phyloP scores from a whole-genome alignment of 2,329 filamentous ascomycete genomes.

The Colletotrichum magnum region DNA sequence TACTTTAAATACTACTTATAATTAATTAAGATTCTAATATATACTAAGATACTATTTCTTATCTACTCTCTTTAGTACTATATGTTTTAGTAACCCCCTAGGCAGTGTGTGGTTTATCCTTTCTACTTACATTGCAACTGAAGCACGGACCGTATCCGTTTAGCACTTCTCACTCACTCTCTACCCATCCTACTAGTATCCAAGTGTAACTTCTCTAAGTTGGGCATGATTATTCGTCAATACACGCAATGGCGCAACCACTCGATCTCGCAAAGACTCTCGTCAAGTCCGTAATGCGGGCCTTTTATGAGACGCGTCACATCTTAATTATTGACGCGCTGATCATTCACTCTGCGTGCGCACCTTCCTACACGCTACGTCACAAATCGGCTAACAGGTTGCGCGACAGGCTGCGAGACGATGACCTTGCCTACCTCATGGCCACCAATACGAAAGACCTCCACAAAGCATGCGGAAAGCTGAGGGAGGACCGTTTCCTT shows the following conservation, averaged over 20 bases:
- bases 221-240: no score
- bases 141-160: no score
- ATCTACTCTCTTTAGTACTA: no score
- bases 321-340: conserved; percentile 89
- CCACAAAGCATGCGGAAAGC: conserved; percentile 87
- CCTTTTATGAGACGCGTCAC: conserved; percentile 89
- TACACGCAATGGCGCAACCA: conserved; percentile 16
- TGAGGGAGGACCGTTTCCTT: conserved; percentile 89
- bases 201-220: no score
- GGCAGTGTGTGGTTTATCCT: no score
- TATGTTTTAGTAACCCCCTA: no score
- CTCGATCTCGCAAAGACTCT: conserved; percentile 79
- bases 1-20: no score
- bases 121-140: no score
- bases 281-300: conserved; percentile 86
- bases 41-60: no score
- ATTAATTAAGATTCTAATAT: no score
- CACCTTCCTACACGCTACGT: background rate
- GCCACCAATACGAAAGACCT: conserved; percentile 93
- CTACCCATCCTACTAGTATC: no score
- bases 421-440: conserved; percentile 89
- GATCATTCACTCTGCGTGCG: conserved; percentile 82
- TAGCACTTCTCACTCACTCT: no score
- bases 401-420: conserved; percentile 84
- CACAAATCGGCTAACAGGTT: conserved; percentile 58